Evolutionary conservation across 257 asterid genomes (phyloP), one percentile per base, ranked within the genome.

Genomic region (Solanum boliviense): DNA sequence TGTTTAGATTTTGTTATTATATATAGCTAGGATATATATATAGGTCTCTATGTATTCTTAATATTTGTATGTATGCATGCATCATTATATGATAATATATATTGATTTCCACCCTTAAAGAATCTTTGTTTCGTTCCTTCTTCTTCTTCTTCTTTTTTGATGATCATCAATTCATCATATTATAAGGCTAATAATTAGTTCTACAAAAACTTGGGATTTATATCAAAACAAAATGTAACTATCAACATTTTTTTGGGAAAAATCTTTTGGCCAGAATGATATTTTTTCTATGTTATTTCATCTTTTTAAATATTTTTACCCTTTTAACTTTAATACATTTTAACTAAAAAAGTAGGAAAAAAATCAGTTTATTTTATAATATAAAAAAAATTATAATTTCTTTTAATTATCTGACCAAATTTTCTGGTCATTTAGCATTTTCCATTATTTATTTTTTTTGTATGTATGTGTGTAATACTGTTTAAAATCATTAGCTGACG

Each of bases 391-490:
- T 48, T 2, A 5, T 48, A 15, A 15, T 0, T 48, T 5, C 6
- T 48, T 48, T 16, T 16, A 16, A 5, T 48, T 6, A 16, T 52
- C 8, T 2, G 0, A 16, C 0, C 3, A 16, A 52, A 6, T 16
- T 52, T 6, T 52, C 0, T 16, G 8, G 0, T 18, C 0, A 52
- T 52, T 6, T 52, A 52, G 0, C 60, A 52, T 0, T 52, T 52
- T 0, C 0, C 21, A 2, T 52, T 16, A n/a, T n/a, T 15, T 16
- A 0, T 7, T 11, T 48, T 48, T 52, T 16, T 5, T 52, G 3
- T 60, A 23, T 62, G 13, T 11, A 9, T 62, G 15, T 9, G 46
- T 5, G 46, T 32, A 9, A 32, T 72, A 34, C 81, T 73, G 15
- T n/a, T 41, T 78, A 78, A 41, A 39, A 78, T 41, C 84, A 78